These are phyloP conservation scores for Claviceps sp. DNA, from an alignment of 2,329 filamentous ascomycete genomes.

Conservation along the genomic window DNA sequence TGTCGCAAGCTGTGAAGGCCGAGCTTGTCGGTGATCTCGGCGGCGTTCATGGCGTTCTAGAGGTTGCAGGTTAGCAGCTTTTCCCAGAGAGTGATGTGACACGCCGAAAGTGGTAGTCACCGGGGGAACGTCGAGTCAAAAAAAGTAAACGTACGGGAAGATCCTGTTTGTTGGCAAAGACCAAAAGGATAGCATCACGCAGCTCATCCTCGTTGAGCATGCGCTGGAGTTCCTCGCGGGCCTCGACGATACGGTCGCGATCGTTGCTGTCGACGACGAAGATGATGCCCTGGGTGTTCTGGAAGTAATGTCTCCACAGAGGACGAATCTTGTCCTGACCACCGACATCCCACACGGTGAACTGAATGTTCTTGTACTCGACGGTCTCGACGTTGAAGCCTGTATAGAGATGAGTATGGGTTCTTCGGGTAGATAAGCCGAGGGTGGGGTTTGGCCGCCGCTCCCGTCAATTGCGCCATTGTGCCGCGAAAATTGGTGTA, in stretches of 20 bases:
- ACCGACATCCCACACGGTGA: slow-evolving; percentile 99
- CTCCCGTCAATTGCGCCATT: not conserved
- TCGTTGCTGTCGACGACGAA: slow-evolving; percentile 99
- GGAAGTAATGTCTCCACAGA: slow-evolving; percentile 99
- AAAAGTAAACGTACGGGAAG: slow-evolving; percentile 56
- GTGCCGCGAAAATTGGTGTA: not conserved
- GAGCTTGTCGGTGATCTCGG: slow-evolving; percentile 99
- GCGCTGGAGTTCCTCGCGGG: slow-evolving; percentile 87
- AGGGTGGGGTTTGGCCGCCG: not conserved
- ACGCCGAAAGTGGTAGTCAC: not conserved
- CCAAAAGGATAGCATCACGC: slow-evolving; percentile 87
- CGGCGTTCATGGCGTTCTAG: slow-evolving; percentile 98
- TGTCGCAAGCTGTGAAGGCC: slow-evolving; percentile 98
- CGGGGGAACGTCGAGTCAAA: not conserved
- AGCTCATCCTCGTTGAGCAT: slow-evolving; percentile 99
- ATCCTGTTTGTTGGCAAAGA: slow-evolving; percentile 99
- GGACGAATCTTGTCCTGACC: slow-evolving; percentile 99
- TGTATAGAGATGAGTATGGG: slow-evolving; percentile 21
- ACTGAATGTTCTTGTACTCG: slow-evolving; percentile 99
- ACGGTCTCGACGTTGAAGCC: slow-evolving; percentile 99
- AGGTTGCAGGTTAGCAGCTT: slow-evolving; percentile 6
- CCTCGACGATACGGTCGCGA: slow-evolving; percentile 94
- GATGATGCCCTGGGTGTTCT: slow-evolving; percentile 98
- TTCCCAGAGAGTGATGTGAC: too few species aligned
- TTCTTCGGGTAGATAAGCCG: too few species aligned